phyloP scores from a whole-genome alignment of 2,329 filamentous ascomycete species.

The Xylariaceae sp. region DNA sequence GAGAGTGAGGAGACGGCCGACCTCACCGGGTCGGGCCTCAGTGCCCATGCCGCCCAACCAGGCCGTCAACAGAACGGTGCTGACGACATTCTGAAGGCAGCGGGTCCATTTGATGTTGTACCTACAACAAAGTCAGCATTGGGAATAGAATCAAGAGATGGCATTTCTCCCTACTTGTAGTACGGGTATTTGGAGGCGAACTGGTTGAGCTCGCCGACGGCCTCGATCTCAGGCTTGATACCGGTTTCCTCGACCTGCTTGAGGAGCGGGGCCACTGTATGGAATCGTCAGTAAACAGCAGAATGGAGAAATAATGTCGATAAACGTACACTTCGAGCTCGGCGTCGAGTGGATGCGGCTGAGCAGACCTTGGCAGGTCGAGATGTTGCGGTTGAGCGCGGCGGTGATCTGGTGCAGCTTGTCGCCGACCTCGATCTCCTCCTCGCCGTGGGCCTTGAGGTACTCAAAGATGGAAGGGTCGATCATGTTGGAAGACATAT shows the following conservation, averaged over 20 bases:
- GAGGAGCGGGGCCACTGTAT: slow-evolving; percentile 62
- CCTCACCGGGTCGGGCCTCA: slow-evolving; percentile 48
- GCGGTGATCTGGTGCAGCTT: slow-evolving; percentile 77
- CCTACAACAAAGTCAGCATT: slow-evolving; percentile 33
- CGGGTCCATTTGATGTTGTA: slow-evolving; percentile 84
- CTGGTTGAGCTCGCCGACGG: slow-evolving; percentile 62
- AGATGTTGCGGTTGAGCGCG: slow-evolving; percentile 75
- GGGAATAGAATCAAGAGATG: neutral
- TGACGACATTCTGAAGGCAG: slow-evolving; percentile 73
- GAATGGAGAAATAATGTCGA: too few species aligned
- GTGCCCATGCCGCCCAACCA: slow-evolving; percentile 73
- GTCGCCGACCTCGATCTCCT: slow-evolving; percentile 77
- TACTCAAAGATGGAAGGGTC: slow-evolving; percentile 81
- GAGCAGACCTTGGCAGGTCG: slow-evolving; percentile 74
- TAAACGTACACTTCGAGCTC: slow-evolving; percentile 52
- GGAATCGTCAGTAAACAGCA: slow-evolving; percentile 13
- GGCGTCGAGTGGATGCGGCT: slow-evolving; percentile 88
- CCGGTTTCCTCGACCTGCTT: slow-evolving; percentile 61
- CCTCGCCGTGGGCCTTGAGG: slow-evolving; percentile 83
- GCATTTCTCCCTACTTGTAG: slow-evolving; percentile 91
- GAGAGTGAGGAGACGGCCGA: slow-evolving; percentile 71
- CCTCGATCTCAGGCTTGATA: slow-evolving; percentile 67
- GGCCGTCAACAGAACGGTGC: slow-evolving; percentile 51
- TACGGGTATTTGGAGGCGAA: slow-evolving; percentile 85
- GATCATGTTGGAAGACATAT: slow-evolving; percentile 48